Evolutionary conservation across 345 rosid species (phyloP).

Genomic region (Stellera chamaejasme): DNA sequence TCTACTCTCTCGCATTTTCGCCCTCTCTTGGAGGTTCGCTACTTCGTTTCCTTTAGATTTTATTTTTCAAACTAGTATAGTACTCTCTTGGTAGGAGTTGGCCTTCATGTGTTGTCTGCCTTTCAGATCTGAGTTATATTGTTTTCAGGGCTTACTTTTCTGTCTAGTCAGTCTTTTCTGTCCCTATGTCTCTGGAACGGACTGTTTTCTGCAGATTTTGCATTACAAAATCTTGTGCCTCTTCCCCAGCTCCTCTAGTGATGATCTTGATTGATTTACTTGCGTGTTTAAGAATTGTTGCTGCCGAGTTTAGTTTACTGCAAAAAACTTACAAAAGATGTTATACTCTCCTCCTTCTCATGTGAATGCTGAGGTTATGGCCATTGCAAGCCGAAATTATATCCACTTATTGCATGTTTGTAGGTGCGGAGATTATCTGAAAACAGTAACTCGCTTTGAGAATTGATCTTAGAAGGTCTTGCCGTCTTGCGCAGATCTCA

Average conservation of each 20-base stretch:
- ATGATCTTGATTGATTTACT: not conserved
- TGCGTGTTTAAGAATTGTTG: not conserved
- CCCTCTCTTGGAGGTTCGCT: constrained; percentile 18
- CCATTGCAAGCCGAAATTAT: no score
- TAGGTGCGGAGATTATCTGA: no score
- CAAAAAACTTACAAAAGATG: not conserved
- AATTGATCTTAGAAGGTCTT: not conserved
- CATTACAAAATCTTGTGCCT: constrained; percentile 32
- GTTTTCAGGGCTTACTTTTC: not conserved
- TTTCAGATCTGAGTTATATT: constrained; percentile 34
- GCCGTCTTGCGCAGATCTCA: constrained; percentile 10
- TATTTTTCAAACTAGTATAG: not conserved
- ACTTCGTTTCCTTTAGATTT: constrained; percentile 1
- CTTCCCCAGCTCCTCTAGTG: not conserved
- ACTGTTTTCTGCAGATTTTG: constrained; percentile 6
- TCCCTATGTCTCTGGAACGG: not conserved
- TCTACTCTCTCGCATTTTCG: constrained; percentile 7
- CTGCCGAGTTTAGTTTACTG: constrained; percentile 12
- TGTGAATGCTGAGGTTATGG: no score
- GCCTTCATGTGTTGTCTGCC: not conserved
- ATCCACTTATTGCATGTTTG: no score
- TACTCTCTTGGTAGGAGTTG: not conserved
- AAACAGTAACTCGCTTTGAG: not conserved
- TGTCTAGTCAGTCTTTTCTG: not conserved
- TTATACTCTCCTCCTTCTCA: no score